Conservation (phyloP, 1,284 basidiomycete species). For the Anthracocystis panici-leucophaei region DNA sequence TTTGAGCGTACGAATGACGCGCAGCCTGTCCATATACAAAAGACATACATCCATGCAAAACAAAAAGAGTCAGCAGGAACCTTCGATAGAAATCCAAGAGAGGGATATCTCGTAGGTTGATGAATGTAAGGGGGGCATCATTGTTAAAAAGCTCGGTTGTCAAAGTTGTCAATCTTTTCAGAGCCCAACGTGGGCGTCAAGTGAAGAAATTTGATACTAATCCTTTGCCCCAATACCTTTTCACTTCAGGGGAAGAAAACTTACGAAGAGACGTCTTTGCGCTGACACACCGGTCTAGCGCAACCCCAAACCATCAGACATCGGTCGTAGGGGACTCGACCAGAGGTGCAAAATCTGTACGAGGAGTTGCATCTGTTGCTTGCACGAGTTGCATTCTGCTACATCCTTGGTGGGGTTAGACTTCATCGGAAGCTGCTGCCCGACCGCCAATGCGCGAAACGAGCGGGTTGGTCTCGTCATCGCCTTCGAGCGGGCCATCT, state of each 20-base stretch:
- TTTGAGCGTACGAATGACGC: constrained; percentile 64
- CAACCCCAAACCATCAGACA: constrained; percentile 68
- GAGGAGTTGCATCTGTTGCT: constrained; percentile 66
- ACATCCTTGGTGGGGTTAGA: constrained; percentile 42
- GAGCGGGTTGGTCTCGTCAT: constrained; percentile 66
- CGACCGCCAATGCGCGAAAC: constrained; percentile 67
- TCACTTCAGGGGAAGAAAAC: constrained; percentile 21
- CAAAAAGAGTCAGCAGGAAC: constrained; percentile 13
- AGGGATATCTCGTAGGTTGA: constrained; percentile 11
- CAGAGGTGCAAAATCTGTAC: constrained; percentile 68
- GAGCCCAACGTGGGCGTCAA: constrained; percentile 59
- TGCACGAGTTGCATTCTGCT: constrained; percentile 54
- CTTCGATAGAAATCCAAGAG: constrained; percentile 2
- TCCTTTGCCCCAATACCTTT: constrained; percentile 54
- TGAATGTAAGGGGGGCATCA: constrained; percentile 56
- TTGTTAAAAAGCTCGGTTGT: constrained; percentile 69
- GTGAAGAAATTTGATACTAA: constrained; percentile 70
- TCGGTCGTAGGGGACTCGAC: constrained; percentile 66
- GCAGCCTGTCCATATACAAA: constrained; percentile 44
- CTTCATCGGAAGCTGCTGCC: constrained; percentile 61
- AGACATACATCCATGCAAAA: not conserved
- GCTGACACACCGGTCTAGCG: constrained; percentile 60
- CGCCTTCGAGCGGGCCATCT: constrained; percentile 61
- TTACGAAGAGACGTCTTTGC: constrained; percentile 57
- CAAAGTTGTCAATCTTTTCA: constrained; percentile 67